These are phyloP conservation scores for Leishmania tarentolae DNA, from an alignment of 208 protist genomes.

Conservation along the genomic window DNA sequence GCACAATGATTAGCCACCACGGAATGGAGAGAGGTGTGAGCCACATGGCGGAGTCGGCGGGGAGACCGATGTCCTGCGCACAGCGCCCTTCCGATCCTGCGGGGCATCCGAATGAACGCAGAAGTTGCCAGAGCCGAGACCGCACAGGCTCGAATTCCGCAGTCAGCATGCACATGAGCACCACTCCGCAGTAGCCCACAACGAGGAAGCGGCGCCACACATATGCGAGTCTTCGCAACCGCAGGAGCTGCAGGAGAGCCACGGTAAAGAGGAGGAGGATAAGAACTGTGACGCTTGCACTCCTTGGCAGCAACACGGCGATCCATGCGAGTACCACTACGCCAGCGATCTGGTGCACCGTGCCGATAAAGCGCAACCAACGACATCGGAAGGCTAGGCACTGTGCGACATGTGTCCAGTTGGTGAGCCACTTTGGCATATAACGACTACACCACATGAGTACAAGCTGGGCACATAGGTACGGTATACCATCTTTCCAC, in stretches of 20 bases:
- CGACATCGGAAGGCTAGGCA: conserved; percentile 30
- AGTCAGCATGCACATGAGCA: conserved; percentile 32
- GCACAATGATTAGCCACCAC: conserved; percentile 32
- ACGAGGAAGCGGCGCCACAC: conserved; percentile 30
- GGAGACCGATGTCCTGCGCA: conserved; percentile 24
- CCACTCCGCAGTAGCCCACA: conserved; percentile 34
- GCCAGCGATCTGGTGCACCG: conserved; percentile 14
- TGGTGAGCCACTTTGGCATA: conserved; percentile 8
- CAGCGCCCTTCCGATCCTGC: conserved; percentile 19
- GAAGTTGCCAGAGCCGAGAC: conserved; percentile 17
- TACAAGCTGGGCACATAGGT: conserved; percentile 27
- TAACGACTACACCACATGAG: conserved; percentile 34
- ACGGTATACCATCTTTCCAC: conserved; percentile 16
- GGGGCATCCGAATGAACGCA: conserved; percentile 16
- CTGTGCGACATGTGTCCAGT: conserved; percentile 21
- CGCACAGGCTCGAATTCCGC: conserved; percentile 25
- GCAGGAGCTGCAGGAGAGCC: conserved; percentile 23
- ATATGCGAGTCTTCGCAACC: conserved; percentile 20
- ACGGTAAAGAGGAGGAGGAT: conserved; percentile 25
- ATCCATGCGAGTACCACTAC: conserved; percentile 28
- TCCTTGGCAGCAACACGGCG: conserved; percentile 24
- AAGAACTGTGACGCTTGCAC: conserved; percentile 23
- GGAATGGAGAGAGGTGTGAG: conserved; percentile 30
- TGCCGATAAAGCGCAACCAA: conserved; percentile 16
- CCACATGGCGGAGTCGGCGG: conserved; percentile 18